Evolutionary conservation across 768 basidiomycete species (phyloP).

Genomic region (Phanerodontia chrysosporium): DNA sequence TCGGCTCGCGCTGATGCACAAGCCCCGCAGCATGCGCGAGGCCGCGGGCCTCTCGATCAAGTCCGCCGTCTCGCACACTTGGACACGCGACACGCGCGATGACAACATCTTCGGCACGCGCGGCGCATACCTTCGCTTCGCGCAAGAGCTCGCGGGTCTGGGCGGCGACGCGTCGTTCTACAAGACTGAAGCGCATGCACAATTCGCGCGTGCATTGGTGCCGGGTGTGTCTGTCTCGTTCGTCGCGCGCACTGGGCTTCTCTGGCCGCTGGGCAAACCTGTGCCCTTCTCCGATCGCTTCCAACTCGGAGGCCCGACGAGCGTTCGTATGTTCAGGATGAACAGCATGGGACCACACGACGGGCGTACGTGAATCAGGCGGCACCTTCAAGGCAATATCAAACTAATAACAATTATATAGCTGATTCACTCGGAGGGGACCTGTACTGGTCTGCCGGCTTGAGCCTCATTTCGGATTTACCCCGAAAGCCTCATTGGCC

Average conservation of each 20-base stretch:
- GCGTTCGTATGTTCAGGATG: constrained; percentile 69
- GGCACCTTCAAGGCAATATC: background rate
- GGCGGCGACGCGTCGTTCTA: constrained; percentile 77
- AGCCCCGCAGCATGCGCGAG: constrained; percentile 65
- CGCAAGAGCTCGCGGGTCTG: constrained; percentile 71
- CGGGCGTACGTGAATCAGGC: constrained; percentile 42
- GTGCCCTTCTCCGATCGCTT: constrained; percentile 80
- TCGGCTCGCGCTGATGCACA: background rate
- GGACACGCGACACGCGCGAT: constrained; percentile 71
- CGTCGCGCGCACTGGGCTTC: constrained; percentile 63
- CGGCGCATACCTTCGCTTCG: constrained; percentile 60
- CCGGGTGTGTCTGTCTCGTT: constrained; percentile 72
- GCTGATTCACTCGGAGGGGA: constrained; percentile 87
- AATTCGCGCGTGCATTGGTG: constrained; percentile 54
- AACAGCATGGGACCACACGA: constrained; percentile 80
- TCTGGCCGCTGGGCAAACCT: constrained; percentile 55
- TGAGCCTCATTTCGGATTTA: constrained; percentile 71
- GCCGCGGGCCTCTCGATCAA: constrained; percentile 79
- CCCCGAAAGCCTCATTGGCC: constrained; percentile 80
- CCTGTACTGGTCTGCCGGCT: constrained; percentile 71
- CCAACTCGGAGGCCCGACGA: constrained; percentile 89
- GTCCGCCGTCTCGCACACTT: constrained; percentile 79
- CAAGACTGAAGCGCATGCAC: constrained; percentile 66
- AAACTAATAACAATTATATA: constrained; percentile 26
- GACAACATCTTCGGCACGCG: constrained; percentile 57